A percentile compares a stretch with the other conserved stretches of the same genome.
Evolutionary conservation across 371 early-diverging fungal species (phyloP).

Genomic region (Umbelopsis sp.): DNA sequence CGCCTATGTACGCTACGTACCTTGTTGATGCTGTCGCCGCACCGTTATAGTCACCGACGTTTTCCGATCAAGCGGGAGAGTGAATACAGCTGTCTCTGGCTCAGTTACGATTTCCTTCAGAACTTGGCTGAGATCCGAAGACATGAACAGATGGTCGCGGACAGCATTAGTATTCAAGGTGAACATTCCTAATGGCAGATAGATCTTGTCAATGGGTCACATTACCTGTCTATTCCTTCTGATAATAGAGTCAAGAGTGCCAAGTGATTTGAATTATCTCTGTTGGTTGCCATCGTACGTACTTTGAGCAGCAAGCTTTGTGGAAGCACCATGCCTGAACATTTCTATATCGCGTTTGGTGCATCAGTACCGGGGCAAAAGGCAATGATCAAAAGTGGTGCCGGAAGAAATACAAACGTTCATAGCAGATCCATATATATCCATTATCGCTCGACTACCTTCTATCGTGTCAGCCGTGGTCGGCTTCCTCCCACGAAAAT

Average conservation of each 20-base stretch:
- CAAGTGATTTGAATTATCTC: background rate
- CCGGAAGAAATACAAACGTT: background rate
- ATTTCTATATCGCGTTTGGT: background rate
- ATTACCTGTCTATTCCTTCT: constrained; percentile 10
- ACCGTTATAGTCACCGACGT: background rate
- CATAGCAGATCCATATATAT: background rate
- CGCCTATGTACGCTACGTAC: too few relatives aligned
- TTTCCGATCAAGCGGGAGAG: background rate
- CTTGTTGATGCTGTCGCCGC: too few relatives aligned
- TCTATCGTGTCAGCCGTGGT: background rate
- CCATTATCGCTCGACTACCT: background rate
- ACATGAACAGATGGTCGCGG: too few relatives aligned
- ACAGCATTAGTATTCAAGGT: too few relatives aligned
- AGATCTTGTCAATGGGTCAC: background rate
- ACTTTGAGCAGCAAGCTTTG: background rate
- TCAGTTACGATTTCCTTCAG: background rate
- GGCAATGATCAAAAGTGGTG: too few relatives aligned
- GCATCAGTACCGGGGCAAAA: too few relatives aligned
- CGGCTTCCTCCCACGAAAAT: background rate
- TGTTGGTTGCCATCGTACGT: background rate
- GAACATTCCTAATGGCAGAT: too few relatives aligned
- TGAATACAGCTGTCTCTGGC: background rate
- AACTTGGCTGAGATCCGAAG: background rate
- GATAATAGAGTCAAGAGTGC: background rate
- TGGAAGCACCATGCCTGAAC: background rate